These are phyloP conservation scores for Nidularia pulvinata DNA, from an alignment of 768 basidiomycete species.

Conservation along the genomic window DNA sequence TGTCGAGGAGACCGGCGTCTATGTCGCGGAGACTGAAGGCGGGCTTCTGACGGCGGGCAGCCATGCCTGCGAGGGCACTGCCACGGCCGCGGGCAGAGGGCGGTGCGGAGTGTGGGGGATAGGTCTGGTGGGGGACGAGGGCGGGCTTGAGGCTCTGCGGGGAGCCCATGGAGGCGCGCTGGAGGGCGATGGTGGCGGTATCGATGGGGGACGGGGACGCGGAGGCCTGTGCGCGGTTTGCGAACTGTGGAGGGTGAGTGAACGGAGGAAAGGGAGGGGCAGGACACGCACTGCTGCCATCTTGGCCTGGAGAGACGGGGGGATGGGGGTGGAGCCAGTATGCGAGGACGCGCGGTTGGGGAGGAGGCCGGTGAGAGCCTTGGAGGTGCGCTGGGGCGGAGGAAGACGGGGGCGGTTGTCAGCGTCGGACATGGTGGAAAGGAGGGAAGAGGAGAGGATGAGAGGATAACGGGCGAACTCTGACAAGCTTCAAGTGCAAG, in stretches of 20 bases:
- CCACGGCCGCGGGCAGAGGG: conserved; percentile 11
- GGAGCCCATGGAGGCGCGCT: conserved; percentile 22
- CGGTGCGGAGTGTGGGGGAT: conserved; percentile 14
- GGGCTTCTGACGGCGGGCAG: conserved; percentile 50
- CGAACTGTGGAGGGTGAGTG: conserved; percentile 23
- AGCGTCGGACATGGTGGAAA: conserved; percentile 19
- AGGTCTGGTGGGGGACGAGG: conserved; percentile 12
- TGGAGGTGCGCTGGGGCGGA: conserved; percentile 5
- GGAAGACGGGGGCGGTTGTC: conserved; percentile 8
- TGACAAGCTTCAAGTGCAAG: not conserved
- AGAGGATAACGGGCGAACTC: not conserved
- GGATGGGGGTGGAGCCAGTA: conserved; percentile 64
- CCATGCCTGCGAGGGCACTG: conserved; percentile 24
- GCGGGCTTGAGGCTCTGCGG: conserved; percentile 10
- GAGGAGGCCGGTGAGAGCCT: conserved; percentile 42
- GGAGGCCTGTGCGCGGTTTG: conserved; percentile 24
- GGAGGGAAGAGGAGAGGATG: no score
- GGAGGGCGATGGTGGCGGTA: conserved; percentile 34
- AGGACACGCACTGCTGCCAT: conserved; percentile 74
- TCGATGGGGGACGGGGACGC: conserved; percentile 24
- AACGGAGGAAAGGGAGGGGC: conserved; percentile 2
- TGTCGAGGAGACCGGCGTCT: conserved; percentile 33
- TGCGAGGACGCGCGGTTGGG: conserved; percentile 16
- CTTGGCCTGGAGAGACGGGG: conserved; percentile 89
- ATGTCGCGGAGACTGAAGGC: conserved; percentile 67